Evolutionary conservation across 352 stramenopile genomes (phyloP).

Genomic region (Phytophthora citricola): DNA sequence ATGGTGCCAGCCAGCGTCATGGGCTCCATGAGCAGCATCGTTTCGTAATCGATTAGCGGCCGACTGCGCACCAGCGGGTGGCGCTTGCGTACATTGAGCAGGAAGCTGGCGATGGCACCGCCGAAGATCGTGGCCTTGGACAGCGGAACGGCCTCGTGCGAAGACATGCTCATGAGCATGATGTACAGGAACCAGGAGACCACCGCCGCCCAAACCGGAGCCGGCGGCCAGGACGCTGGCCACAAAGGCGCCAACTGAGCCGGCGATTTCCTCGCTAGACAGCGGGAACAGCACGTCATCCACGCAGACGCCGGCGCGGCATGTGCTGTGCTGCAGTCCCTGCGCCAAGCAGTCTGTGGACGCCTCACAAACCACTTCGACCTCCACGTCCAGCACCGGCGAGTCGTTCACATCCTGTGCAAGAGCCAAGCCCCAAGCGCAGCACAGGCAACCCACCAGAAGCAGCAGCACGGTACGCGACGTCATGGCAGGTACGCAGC

Average conservation of each 20-base stretch:
- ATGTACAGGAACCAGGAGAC: slow-evolving; percentile 85
- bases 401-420: slow-evolving; percentile 45
- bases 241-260: slow-evolving; percentile 73
- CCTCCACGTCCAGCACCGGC: slow-evolving; percentile 37
- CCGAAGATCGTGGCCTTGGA: slow-evolving; percentile 89
- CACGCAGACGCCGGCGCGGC: slow-evolving; percentile 56
- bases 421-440: not conserved
- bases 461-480: slow-evolving; percentile 16
- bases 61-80: slow-evolving; percentile 69
- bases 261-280: slow-evolving; percentile 54
- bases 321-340: slow-evolving; percentile 48
- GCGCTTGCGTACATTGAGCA: slow-evolving; percentile 69
- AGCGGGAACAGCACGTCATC: slow-evolving; percentile 70
- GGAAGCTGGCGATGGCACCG: slow-evolving; percentile 76
- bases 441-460: slow-evolving; percentile 14
- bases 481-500: slow-evolving; percentile 7
- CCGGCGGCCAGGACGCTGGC: slow-evolving; percentile 67
- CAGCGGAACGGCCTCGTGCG: slow-evolving; percentile 82
- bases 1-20: slow-evolving; percentile 90
- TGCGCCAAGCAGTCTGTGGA: slow-evolving; percentile 57
- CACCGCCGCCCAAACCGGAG: slow-evolving; percentile 77
- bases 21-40: slow-evolving; percentile 85
- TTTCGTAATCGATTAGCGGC: slow-evolving; percentile 87
- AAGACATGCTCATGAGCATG: slow-evolving; percentile 73
- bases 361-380: slow-evolving; percentile 43